These are phyloP conservation scores for Alternaria tenuissima DNA, from an alignment of 2,329 filamentous ascomycete species.

Conservation along the genomic window DNA sequence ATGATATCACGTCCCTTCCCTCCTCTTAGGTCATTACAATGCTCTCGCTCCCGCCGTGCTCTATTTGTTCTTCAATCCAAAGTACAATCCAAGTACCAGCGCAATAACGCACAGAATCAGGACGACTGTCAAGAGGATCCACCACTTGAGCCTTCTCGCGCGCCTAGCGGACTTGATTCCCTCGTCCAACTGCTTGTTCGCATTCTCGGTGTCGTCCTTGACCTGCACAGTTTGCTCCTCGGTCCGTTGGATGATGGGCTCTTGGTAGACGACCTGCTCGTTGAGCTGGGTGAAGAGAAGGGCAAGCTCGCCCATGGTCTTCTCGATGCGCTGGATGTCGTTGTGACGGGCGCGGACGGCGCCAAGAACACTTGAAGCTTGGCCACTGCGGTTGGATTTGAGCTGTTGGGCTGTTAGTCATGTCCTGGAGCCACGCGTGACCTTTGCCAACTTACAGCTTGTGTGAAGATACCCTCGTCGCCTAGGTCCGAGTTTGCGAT, in stretches of 20 bases:
- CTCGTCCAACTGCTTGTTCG: slow-evolving; percentile 72
- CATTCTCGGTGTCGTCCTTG: slow-evolving; percentile 71
- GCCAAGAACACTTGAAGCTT: slow-evolving; percentile 76
- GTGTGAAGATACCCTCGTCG: slow-evolving; percentile 82
- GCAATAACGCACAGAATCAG: slow-evolving; percentile 59
- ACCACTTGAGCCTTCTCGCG: slow-evolving; percentile 82
- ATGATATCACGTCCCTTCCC: background rate
- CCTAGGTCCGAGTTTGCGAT: slow-evolving; percentile 77
- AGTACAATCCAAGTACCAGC: slow-evolving; percentile 59
- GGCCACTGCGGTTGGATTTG: slow-evolving; percentile 75
- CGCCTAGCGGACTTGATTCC: slow-evolving; percentile 73
- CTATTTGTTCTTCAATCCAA: slow-evolving; percentile 46
- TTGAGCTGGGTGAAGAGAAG: slow-evolving; percentile 78
- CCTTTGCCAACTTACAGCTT: slow-evolving; percentile 68
- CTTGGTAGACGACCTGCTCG: slow-evolving; percentile 76
- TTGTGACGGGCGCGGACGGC: slow-evolving; percentile 84
- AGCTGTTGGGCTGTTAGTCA: slow-evolving; percentile 60
- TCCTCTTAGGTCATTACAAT: background rate
- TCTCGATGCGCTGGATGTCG: slow-evolving; percentile 82
- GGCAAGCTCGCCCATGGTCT: slow-evolving; percentile 74
- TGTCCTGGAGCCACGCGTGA: background rate
- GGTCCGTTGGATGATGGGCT: slow-evolving; percentile 67
- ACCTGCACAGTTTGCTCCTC: slow-evolving; percentile 73
- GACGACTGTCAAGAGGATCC: slow-evolving; percentile 69
- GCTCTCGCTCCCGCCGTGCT: background rate